Conservation (phyloP, 2,329 filamentous ascomycete genomes). For the Davidsoniella virescens region DNA sequence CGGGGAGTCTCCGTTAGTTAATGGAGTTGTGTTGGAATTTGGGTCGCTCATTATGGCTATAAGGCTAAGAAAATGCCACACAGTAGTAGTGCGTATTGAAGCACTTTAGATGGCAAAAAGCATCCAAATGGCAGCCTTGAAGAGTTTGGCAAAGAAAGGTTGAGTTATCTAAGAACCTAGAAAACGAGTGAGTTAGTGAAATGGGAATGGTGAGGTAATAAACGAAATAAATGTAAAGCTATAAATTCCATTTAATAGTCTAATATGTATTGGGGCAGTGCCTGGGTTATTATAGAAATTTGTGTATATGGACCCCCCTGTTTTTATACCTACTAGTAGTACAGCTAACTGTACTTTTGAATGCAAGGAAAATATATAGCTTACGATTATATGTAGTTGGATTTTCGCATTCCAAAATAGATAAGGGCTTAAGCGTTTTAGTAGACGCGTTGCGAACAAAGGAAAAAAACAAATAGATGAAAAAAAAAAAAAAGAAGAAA, state of each 20-base stretch:
- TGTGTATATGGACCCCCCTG: too few species aligned
- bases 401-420: too few species aligned
- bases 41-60: conserved; percentile 8
- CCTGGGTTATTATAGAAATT: too few species aligned
- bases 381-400: too few species aligned
- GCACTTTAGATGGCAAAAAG: neutral
- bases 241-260: too few species aligned
- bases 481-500: neutral
- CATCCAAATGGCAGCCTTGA: neutral
- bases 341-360: too few species aligned
- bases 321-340: too few species aligned
- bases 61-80: neutral
- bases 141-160: too few species aligned
- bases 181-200: neutral
- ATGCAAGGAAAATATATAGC: too few species aligned
- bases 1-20: neutral
- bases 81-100: neutral
- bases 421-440: too few species aligned
- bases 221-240: neutral
- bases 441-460: too few species aligned
- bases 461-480: neutral
- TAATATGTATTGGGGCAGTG: too few species aligned
- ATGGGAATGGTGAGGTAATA: neutral
- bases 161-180: neutral
- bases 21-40: neutral